These are phyloP conservation scores for Alternaria dauci DNA, from an alignment of 2,329 filamentous ascomycete species.

Conservation along the genomic window DNA sequence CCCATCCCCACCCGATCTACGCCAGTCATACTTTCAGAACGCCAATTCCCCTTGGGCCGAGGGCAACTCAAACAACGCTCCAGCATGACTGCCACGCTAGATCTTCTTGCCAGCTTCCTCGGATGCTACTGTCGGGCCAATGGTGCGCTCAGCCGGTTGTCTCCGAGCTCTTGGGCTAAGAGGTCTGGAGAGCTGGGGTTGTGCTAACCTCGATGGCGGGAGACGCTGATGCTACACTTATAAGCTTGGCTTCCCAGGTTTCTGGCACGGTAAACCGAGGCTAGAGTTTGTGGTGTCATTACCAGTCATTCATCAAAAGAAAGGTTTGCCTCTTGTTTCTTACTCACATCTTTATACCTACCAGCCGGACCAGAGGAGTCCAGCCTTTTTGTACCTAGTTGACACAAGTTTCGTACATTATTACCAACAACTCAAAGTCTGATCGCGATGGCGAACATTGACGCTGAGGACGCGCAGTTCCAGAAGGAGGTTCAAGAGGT, in stretches of 20 bases:
- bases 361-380: background rate
- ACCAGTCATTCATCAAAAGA: slow-evolving; percentile 22
- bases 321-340: slow-evolving; percentile 3
- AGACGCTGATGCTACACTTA: slow-evolving; percentile 34
- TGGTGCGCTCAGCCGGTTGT: slow-evolving; percentile 46
- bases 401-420: background rate
- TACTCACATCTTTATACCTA: slow-evolving; percentile 1
- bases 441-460: slow-evolving; percentile 49
- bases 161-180: slow-evolving; percentile 39
- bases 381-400: background rate
- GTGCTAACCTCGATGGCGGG: slow-evolving; percentile 19
- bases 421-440: background rate
- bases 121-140: slow-evolving; percentile 45
- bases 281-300: slow-evolving; percentile 35
- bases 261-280: slow-evolving; percentile 28
- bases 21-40: slow-evolving; percentile 26
- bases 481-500: slow-evolving; percentile 84
- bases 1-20: slow-evolving; percentile 36
- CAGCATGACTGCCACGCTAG: slow-evolving; percentile 15
- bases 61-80: slow-evolving; percentile 28
- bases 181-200: slow-evolving; percentile 17
- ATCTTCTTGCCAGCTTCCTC: slow-evolving; percentile 33
- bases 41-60: slow-evolving; percentile 47
- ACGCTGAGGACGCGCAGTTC: slow-evolving; percentile 78
- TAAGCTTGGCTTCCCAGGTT: slow-evolving; percentile 39